Evolutionary conservation across 306 rosid genomes (phyloP).

Genomic region (Medicago truncatula): DNA sequence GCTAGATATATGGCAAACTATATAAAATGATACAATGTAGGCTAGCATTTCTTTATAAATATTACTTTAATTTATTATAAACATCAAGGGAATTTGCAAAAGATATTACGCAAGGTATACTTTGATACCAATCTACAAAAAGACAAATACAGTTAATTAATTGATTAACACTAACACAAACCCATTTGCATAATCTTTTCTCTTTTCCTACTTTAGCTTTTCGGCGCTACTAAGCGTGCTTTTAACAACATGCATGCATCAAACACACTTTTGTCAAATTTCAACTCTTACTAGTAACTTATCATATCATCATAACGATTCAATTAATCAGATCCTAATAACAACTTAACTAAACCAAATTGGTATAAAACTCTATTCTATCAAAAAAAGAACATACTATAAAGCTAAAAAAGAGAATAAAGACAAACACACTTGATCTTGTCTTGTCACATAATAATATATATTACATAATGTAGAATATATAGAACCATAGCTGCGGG

Average conservation of each 20-base stretch:
- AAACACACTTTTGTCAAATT: slow-evolving; percentile 8
- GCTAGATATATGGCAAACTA: too few species aligned
- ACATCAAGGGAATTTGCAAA: neutral
- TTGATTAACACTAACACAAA: neutral
- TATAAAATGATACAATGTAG: neutral
- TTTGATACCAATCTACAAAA: slow-evolving; percentile 22
- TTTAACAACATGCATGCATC: slow-evolving; percentile 33
- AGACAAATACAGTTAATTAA: slow-evolving; percentile 24
- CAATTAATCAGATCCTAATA: neutral
- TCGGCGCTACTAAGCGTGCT: slow-evolving; percentile 38
- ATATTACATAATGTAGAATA: neutral
- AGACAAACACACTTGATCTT: neutral
- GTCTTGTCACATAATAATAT: neutral
- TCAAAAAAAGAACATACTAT: neutral
- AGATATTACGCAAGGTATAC: slow-evolving; percentile 39
- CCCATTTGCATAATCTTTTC: slow-evolving; percentile 21
- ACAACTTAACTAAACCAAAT: slow-evolving; percentile 2
- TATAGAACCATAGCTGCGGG: slow-evolving; percentile 67
- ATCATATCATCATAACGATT: neutral
- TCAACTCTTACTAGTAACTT: neutral
- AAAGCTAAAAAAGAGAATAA: neutral
- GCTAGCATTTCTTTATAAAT: neutral
- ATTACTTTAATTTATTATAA: slow-evolving; percentile 15
- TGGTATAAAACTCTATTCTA: neutral
- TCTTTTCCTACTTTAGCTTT: slow-evolving; percentile 34